Conservation (phyloP, 2,329 filamentous ascomycete genomes). For the Pseudogymnoascus pannorum region DNA sequence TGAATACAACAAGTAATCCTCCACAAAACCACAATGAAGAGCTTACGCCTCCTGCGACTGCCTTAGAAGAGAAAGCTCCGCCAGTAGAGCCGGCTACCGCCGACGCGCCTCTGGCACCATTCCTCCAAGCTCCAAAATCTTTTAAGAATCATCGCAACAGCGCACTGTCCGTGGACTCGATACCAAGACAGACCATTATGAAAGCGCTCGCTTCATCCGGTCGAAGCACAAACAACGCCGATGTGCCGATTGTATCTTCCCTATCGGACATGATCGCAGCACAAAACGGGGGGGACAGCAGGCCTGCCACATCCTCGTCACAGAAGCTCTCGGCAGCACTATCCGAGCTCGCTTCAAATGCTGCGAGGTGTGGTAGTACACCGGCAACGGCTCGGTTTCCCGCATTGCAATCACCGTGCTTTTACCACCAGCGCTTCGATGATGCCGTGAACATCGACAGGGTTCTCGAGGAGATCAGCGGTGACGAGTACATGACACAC, state of each 20-base stretch:
- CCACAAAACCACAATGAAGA: slow-evolving; percentile 8
- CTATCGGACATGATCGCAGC: slow-evolving; percentile 52
- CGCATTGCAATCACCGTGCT: slow-evolving; percentile 83
- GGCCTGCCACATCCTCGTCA: slow-evolving; percentile 31
- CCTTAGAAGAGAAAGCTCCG: slow-evolving; percentile 4
- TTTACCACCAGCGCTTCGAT: slow-evolving; percentile 95
- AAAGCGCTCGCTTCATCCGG: slow-evolving; percentile 68
- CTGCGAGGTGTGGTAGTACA: slow-evolving; percentile 20
- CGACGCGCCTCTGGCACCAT: slow-evolving; percentile 21
- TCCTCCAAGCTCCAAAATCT: slow-evolving; percentile 16
- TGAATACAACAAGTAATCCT: slow-evolving; percentile 30
- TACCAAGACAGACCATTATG: slow-evolving; percentile 74
- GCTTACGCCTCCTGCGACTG: slow-evolving; percentile 8
- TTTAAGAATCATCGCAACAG: slow-evolving; percentile 25
- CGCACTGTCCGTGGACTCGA: slow-evolving; percentile 29
- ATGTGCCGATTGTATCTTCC: slow-evolving; percentile 42
- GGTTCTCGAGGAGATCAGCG: slow-evolving; percentile 88
- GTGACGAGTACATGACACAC: slow-evolving; percentile 84
- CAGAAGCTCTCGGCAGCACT: slow-evolving; percentile 57
- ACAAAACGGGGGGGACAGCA: slow-evolving; percentile 25
- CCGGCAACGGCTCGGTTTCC: slow-evolving; percentile 45
- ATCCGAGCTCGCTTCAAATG: slow-evolving; percentile 39
- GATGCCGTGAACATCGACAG: slow-evolving; percentile 92
- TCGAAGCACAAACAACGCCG: slow-evolving; percentile 52
- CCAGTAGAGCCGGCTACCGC: neutral